phyloP scores from a whole-genome alignment of 2,329 filamentous ascomycete species.

The Pseudogymnoascus sp. region DNA sequence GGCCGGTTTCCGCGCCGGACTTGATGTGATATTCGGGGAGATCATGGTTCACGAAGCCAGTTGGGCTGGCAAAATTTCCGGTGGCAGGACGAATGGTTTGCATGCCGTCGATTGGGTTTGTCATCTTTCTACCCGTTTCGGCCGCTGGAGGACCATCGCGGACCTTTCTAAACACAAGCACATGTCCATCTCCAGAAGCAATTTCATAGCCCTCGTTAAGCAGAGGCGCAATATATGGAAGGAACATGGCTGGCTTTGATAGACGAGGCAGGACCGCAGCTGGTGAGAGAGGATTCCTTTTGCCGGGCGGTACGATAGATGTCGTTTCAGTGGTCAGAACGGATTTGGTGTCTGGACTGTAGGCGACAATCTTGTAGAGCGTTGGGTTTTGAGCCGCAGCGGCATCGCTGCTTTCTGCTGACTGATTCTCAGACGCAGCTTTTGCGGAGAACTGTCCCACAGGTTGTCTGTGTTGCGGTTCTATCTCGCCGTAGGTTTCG shows the following conservation, averaged over 20 bases:
- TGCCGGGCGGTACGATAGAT: constrained; percentile 41
- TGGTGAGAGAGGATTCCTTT: constrained; percentile 43
- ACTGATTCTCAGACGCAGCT: neutral
- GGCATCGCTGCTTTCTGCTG: neutral
- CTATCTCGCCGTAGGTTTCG: constrained; percentile 33
- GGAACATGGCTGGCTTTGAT: constrained; percentile 55
- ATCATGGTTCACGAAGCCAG: constrained; percentile 57
- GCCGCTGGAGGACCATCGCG: constrained; percentile 24
- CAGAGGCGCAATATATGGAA: constrained; percentile 52
- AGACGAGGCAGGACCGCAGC: constrained; percentile 52
- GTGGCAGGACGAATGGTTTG: constrained; percentile 32
- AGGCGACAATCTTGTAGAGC: constrained; percentile 59
- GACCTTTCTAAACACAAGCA: constrained; percentile 59
- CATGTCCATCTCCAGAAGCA: constrained; percentile 51
- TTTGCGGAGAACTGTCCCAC: neutral
- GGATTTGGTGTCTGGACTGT: constrained; percentile 49
- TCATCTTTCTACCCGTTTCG: constrained; percentile 38
- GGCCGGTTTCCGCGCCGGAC: constrained; percentile 36
- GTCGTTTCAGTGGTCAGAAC: constrained; percentile 53
- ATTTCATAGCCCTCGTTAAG: constrained; percentile 58
- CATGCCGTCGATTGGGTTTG: constrained; percentile 48
- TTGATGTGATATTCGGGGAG: constrained; percentile 33
- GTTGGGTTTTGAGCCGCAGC: constrained; percentile 17
- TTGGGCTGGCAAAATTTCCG: constrained; percentile 55
- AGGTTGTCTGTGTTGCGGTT: constrained; percentile 24